These are phyloP conservation scores for Coelastrella sp. DNA, from an alignment of 139 green algal species.

Conservation along the genomic window DNA sequence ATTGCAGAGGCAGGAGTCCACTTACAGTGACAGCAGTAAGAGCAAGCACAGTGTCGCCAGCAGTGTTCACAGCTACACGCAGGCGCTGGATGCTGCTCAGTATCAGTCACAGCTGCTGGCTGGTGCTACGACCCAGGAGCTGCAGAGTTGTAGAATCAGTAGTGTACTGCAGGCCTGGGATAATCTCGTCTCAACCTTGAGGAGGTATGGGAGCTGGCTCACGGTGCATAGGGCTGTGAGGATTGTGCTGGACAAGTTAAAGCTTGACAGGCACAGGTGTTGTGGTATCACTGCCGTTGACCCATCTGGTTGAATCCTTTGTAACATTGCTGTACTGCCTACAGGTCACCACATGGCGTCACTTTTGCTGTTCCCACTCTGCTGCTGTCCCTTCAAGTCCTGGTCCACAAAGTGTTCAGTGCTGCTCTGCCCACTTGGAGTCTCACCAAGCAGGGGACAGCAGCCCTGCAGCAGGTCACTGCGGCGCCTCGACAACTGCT, in stretches of 20 bases:
- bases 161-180: constrained; percentile 3
- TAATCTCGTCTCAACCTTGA: neutral
- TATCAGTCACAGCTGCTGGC: constrained; percentile 1
- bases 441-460: neutral
- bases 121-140: neutral
- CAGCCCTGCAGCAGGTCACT: neutral
- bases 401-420: neutral
- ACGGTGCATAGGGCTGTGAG: too few species aligned
- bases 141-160: constrained; percentile 15
- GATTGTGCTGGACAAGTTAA: too few species aligned
- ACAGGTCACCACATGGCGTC: constrained; percentile 10
- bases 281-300: too few species aligned
- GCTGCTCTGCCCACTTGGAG: neutral
- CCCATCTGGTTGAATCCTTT: too few species aligned
- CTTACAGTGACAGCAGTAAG: neutral
- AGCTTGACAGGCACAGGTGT: too few species aligned
- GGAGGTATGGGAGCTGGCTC: neutral
- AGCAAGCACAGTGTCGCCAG: neutral
- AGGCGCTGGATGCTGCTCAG: neutral
- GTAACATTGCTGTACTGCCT: neutral
- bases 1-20: neutral
- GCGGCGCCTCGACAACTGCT: neutral
- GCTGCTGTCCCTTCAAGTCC: neutral
- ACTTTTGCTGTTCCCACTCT: neutral
- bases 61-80: constrained; percentile 1